Base-by-base conservation (phyloP, 768 basidiomycete genomes). In the Coprinellus micaceus region DNA sequence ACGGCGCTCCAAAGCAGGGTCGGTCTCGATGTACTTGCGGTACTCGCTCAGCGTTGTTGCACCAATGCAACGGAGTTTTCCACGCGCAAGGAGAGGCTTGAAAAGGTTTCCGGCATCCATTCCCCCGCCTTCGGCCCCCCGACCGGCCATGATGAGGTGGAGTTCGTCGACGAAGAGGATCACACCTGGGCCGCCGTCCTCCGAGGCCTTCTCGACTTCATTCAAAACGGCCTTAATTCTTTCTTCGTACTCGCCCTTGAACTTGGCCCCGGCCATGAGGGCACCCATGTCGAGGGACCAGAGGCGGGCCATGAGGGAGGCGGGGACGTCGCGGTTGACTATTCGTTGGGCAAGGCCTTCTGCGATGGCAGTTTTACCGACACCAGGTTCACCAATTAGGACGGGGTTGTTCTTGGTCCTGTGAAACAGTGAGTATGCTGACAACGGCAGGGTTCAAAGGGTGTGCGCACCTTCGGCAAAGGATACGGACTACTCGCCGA, bases 371-470 rank as follows among this genome's bases (percentile, higher is more conserved):
- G 95, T 97, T 74, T 99, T 99, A 3, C 96, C 96, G 22, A 96
- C 94, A 69, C 96, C 90, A 46, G 90, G 91, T 71, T 92, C 93
- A 59, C 94, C 95, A 63, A 98, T 93, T 24, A 98, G 84, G 39
- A 97, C 92, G n/a, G 96, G 94, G 64, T 96, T 97, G 66, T 94
- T 95, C 71, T 98, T 98, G 2, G 94, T 97, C 66, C 95, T 89
- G 56, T 22, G 48, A 54, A 39, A 15, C 10, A 36, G 24, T 33
- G n/a, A 48, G 3, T 5, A 33, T 26, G 41, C 15, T 19, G 86
- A 53, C 6, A 29, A 47, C 56, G 12, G 6, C n/a, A 41, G 10
- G 15, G 40, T 28, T 22, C 54, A 52, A 24, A n/a, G 28, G 29
- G 33, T 6, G 33, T 6, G 46, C 58, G 24, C 52, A 85, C 85